A percentile compares a stretch with the other conserved stretches of the same genome.
Conservation (phyloP, 768 basidiomycete species). For the Neoboletus brunneissimus region DNA sequence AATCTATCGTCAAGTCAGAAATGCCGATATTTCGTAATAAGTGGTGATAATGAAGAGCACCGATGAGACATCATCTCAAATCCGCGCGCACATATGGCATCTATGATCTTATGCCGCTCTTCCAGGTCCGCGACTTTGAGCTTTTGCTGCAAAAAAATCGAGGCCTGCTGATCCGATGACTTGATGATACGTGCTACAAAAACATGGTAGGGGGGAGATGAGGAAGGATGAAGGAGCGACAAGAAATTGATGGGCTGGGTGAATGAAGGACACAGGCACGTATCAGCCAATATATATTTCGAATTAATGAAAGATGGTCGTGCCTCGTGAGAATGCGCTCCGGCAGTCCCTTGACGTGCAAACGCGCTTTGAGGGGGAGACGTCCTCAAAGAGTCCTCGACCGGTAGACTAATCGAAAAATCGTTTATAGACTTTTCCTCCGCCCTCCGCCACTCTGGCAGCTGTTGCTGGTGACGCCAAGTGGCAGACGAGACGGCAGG, state of each 20-base stretch:
- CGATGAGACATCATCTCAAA: conserved; percentile 94
- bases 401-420: conserved; percentile 21
- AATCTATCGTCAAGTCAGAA: conserved; percentile 48
- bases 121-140: conserved; percentile 79
- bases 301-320: conserved; percentile 16
- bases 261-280: conserved; percentile 13
- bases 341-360: conserved; percentile 27
- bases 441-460: conserved; percentile 44
- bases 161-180: conserved; percentile 87
- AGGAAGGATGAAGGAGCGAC: conserved; percentile 79
- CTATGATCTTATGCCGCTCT: conserved; percentile 80
- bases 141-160: conserved; percentile 88
- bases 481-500: conserved; percentile 10
- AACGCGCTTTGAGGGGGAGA: conserved; percentile 29
- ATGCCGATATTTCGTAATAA: not conserved
- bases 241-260: conserved; percentile 92
- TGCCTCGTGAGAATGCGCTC: conserved; percentile 51
- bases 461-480: conserved; percentile 30
- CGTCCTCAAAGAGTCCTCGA: conserved; percentile 30
- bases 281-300: conserved; percentile 11
- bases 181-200: conserved; percentile 87
- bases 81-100: conserved; percentile 79
- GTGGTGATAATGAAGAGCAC: conserved; percentile 33
- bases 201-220: conserved; percentile 77
- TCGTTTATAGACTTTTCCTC: conserved; percentile 30